These are phyloP conservation scores for Torulaspora gathmanii DNA, from an alignment of 805 yeast genomes.

Conservation along the genomic window DNA sequence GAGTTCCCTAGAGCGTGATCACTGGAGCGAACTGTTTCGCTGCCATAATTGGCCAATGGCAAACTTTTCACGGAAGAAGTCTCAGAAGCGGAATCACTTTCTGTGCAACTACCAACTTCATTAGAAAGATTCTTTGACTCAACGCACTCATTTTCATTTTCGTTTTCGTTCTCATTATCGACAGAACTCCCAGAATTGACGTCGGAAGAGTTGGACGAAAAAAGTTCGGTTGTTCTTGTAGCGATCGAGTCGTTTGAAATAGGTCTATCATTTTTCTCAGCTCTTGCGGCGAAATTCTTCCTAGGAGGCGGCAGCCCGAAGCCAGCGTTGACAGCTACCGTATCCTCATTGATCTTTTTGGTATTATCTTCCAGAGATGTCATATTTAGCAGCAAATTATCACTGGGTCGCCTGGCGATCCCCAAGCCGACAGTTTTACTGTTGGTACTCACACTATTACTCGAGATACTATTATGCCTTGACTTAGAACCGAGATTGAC, in stretches of 20 bases:
- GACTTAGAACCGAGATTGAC: constrained; percentile 1
- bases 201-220: constrained; percentile 31
- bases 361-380: constrained; percentile 10
- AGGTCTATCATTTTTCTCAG: constrained; percentile 24
- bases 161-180: constrained; percentile 24
- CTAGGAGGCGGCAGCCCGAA: constrained; percentile 25
- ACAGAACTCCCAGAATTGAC: constrained; percentile 26
- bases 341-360: constrained; percentile 4
- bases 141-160: constrained; percentile 2
- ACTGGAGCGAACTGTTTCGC: constrained; percentile 5
- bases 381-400: constrained; percentile 27
- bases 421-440: constrained; percentile 29
- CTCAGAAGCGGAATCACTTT: constrained; percentile 6
- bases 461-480: constrained; percentile 10
- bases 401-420: constrained; percentile 34
- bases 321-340: not conserved
- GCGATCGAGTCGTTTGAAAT: constrained; percentile 33
- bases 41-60: not conserved
- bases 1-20: not conserved
- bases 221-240: constrained; percentile 29
- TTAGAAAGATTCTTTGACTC: not conserved
- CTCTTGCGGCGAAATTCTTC: constrained; percentile 15
- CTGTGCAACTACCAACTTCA: constrained; percentile 5
- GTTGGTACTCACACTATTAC: constrained; percentile 13
- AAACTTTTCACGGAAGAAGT: constrained; percentile 1